Base-by-base conservation (phyloP, 306 rosid species). In the Fragaria vesca region DNA sequence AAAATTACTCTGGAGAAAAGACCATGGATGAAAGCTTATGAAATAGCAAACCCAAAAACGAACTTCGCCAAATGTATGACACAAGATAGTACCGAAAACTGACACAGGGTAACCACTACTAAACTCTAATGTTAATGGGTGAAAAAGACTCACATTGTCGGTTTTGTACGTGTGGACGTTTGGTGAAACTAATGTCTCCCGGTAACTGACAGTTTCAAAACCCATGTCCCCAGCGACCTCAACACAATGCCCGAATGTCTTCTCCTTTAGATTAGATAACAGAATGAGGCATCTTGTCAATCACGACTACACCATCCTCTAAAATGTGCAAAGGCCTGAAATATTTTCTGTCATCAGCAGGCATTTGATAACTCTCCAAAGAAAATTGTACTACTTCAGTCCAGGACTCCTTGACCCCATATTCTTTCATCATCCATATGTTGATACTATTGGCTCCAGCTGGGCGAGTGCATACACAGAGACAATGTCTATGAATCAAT, bases 361-460 rank as follows among this genome's bases (percentile, higher is more conserved):
- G 30, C 43, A 3, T 15, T 12, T 5, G 13, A 15, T 6, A 70
- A 17, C 4, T 6, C 48, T 55, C 24, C 45, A 34, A 2, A 12
- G 28, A 43, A 16, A 71, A 50, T 71, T 18, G 11, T 4, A 18
- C 28, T 2, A 20, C 6, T 51, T 72, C 10, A 11, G 50, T 12
- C 76, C 65, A 51, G 18, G 76, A 72, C 8, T 72, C 47, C 12
- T 12, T 13, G 32, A 52, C 76, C 30, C 34, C 34, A 38, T 51
- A 52, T n/a, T 72, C 76, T 47, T 72, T 52, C 76, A 72, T 52
- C 11, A 52, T 40, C 76, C 76, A 72, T 16, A 71, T 50, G 46
- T 42, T 42, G 46, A 42, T 0, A 7, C 46, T 42, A 8, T 42
- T 42, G 9, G 46, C 8, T 42, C 1, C 46, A 42, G 46, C 8